Evolutionary conservation across 331 rosid genomes (phyloP).

Genomic region (Quercus tomentella): DNA sequence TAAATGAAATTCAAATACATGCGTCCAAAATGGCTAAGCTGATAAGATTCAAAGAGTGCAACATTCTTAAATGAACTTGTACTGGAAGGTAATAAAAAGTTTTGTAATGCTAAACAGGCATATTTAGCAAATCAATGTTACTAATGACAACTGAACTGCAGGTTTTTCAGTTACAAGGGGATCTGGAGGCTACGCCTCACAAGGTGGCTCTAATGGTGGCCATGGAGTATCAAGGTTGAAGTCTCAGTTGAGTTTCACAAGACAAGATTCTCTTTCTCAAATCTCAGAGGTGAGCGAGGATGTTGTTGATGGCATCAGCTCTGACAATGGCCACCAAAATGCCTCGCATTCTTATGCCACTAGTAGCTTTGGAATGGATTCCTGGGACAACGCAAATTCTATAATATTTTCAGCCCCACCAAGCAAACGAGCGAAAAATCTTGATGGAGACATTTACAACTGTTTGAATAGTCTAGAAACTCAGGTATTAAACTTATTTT

Average conservation of each 20-base stretch:
- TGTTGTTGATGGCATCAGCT: constrained; percentile 33
- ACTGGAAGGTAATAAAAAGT: too few species aligned
- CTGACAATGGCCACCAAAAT: constrained; percentile 38
- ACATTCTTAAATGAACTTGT: too few species aligned
- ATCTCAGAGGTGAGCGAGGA: constrained; percentile 54
- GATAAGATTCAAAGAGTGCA: too few species aligned
- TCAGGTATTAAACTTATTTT: constrained; percentile 45
- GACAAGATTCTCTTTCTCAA: constrained; percentile 72
- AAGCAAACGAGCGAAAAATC: constrained; percentile 46
- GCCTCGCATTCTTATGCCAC: constrained; percentile 38
- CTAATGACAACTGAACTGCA: not conserved
- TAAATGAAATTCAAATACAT: too few species aligned
- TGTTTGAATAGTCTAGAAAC: constrained; percentile 60
- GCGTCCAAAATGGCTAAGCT: too few species aligned
- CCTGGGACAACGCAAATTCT: constrained; percentile 68
- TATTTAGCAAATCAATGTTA: not conserved
- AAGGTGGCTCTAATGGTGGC: constrained; percentile 37
- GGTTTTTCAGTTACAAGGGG: constrained; percentile 53
- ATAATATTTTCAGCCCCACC: constrained; percentile 63
- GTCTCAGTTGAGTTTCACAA: constrained; percentile 77
- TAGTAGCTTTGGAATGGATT: constrained; percentile 50
- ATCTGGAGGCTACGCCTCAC: constrained; percentile 37
- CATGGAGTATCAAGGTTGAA: constrained; percentile 55
- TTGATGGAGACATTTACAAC: constrained; percentile 55
- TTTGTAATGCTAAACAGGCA: too few species aligned